These are phyloP conservation scores for Tetraselmis striata DNA, from an alignment of 139 green algal species.

Conservation along the genomic window DNA sequence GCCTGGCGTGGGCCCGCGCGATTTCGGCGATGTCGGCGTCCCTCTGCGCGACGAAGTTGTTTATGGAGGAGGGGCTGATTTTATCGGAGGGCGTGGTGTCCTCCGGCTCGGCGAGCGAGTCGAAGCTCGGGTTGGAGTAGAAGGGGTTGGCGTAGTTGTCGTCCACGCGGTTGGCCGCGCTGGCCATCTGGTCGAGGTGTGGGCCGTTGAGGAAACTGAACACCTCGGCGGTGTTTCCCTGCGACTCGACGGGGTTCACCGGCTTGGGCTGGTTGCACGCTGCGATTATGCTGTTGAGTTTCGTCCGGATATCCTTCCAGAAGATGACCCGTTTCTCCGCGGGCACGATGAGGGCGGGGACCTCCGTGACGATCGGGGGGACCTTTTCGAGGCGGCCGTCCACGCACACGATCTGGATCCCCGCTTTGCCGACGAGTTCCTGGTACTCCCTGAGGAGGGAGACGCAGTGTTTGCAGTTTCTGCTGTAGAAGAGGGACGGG, in stretches of 20 bases:
- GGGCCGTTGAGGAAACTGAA: neutral
- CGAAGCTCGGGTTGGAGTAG: neutral
- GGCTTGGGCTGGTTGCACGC: neutral
- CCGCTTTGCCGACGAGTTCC: neutral
- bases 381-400: neutral
- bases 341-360: neutral
- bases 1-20: neutral
- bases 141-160: neutral
- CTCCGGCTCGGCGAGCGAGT: neutral
- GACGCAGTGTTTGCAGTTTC: neutral
- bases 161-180: neutral
- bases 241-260: neutral
- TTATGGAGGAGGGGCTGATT: neutral
- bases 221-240: neutral
- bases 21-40: neutral
- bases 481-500: neutral
- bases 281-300: neutral
- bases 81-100: neutral
- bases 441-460: neutral
- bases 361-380: neutral
- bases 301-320: neutral
- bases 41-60: neutral
- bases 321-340: neutral
- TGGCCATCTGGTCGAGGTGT: neutral
- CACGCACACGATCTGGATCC: neutral